Evolutionary conservation across 2,329 filamentous ascomycete genomes (phyloP).

Genomic region (Xylaria digitata): DNA sequence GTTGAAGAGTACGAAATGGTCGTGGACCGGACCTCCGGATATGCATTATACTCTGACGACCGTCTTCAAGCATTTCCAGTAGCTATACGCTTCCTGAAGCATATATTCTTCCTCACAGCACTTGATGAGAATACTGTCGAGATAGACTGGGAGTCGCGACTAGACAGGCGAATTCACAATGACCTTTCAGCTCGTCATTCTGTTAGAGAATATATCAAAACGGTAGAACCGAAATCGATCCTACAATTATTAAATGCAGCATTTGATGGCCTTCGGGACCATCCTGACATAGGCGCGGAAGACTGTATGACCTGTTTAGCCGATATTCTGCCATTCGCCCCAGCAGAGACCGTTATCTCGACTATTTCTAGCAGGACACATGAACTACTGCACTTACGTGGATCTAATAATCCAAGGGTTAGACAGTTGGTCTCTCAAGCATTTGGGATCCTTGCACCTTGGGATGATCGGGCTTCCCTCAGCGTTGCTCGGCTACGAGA

Average conservation of each 20-base stretch:
- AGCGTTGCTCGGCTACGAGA: slow-evolving; percentile 53
- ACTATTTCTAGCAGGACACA: slow-evolving; percentile 58
- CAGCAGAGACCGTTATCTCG: slow-evolving; percentile 47
- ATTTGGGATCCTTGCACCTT: slow-evolving; percentile 81
- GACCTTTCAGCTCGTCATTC: slow-evolving; percentile 72
- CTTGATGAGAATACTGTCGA: slow-evolving; percentile 68
- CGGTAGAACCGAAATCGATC: slow-evolving; percentile 54
- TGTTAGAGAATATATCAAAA: slow-evolving; percentile 65
- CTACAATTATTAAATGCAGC: slow-evolving; percentile 63
- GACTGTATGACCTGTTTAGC: slow-evolving; percentile 47
- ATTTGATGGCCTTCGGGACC: slow-evolving; percentile 66
- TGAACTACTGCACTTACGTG: slow-evolving; percentile 69
- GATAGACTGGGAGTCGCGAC: slow-evolving; percentile 84
- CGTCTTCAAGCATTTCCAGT: slow-evolving; percentile 70
- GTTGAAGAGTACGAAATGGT: slow-evolving; percentile 47
- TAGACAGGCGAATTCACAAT: slow-evolving; percentile 78
- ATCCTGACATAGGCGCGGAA: slow-evolving; percentile 52
- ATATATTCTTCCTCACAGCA: slow-evolving; percentile 63
- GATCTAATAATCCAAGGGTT: slow-evolving; percentile 77
- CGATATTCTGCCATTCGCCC: slow-evolving; percentile 49
- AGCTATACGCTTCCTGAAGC: slow-evolving; percentile 75
- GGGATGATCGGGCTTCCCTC: slow-evolving; percentile 60
- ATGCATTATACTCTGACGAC: slow-evolving; percentile 56
- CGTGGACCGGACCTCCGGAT: slow-evolving; percentile 56
- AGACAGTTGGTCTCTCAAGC: slow-evolving; percentile 75